These are phyloP conservation scores for Pythium sukuiense DNA, from an alignment of 352 stramenopile species.

Conservation along the genomic window DNA sequence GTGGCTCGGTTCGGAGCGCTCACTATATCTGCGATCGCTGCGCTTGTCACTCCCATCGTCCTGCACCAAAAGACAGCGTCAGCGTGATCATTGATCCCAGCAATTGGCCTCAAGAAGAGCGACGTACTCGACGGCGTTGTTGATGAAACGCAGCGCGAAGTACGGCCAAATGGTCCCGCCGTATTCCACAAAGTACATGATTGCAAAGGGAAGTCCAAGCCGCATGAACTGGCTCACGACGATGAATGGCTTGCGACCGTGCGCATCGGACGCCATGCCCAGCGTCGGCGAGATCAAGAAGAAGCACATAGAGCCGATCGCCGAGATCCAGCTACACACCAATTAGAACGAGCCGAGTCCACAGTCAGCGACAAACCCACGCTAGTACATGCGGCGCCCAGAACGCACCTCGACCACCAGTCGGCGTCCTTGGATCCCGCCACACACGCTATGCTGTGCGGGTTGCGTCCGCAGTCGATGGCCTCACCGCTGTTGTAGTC, in stretches of 20 bases:
- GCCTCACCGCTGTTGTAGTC: conserved; percentile 39
- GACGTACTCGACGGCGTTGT: conserved; percentile 57
- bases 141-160: conserved; percentile 58
- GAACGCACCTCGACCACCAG: conserved; percentile 60
- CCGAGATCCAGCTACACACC: conserved; percentile 52
- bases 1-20: conserved; percentile 51
- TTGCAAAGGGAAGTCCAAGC: conserved; percentile 56
- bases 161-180: conserved; percentile 59
- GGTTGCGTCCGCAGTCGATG: conserved; percentile 60
- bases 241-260: conserved; percentile 81
- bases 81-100: too few relatives aligned
- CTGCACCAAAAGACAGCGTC: conserved; percentile 26
- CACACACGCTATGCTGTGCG: conserved; percentile 51
- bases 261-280: conserved; percentile 70
- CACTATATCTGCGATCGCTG: conserved; percentile 65
- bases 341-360: neutral
- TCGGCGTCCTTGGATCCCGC: conserved; percentile 65
- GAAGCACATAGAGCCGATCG: conserved; percentile 53
- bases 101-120: too few relatives aligned
- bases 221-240: conserved; percentile 65
- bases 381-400: neutral
- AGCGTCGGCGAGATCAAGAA: conserved; percentile 77
- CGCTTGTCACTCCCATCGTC: conserved; percentile 55
- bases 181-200: conserved; percentile 71
- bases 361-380: neutral